phyloP scores from a whole-genome alignment of 2,329 filamentous ascomycete species.

The Cytospora piceicola region DNA sequence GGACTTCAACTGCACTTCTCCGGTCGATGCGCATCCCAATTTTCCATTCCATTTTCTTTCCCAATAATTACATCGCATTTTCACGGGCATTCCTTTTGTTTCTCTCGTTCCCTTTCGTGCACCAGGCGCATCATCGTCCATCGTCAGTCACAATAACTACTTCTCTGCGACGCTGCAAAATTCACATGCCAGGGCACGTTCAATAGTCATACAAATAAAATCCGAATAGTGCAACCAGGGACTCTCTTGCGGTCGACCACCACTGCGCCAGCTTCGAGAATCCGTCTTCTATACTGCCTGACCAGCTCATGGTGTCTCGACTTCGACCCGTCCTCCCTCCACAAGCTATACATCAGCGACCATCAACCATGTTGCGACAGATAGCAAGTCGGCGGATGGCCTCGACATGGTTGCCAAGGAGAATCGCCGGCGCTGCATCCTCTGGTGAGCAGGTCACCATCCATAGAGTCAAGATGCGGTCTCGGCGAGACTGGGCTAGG shows the following conservation, averaged over 20 bases:
- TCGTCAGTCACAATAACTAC: not conserved
- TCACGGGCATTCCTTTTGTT: not conserved
- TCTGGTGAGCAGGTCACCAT: slow-evolving; percentile 22
- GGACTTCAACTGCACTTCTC: not conserved
- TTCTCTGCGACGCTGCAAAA: not conserved
- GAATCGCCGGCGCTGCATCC: slow-evolving; percentile 7
- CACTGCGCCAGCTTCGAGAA: slow-evolving; percentile 1
- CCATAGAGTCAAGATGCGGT: slow-evolving; percentile 19
- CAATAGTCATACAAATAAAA: not conserved
- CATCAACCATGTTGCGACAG: slow-evolving; percentile 23
- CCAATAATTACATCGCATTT: not conserved
- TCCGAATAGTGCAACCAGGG: not conserved
- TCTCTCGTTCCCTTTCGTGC: not conserved
- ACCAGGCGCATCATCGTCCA: not conserved
- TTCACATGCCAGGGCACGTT: not conserved
- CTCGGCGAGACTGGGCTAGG: slow-evolving; percentile 6
- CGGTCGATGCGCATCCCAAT: slow-evolving; percentile 1
- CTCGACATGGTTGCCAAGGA: slow-evolving; percentile 21
- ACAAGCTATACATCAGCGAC: not conserved
- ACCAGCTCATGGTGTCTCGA: slow-evolving; percentile 8
- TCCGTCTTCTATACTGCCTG: slow-evolving; percentile 5
- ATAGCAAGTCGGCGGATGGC: slow-evolving; percentile 20
- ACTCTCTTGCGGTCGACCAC: slow-evolving; percentile 6
- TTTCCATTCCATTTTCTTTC: not conserved
- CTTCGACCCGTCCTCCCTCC: not conserved